phyloP scores from a whole-genome alignment of 1,284 basidiomycete genomes.

The Apiotrichum siamense region DNA sequence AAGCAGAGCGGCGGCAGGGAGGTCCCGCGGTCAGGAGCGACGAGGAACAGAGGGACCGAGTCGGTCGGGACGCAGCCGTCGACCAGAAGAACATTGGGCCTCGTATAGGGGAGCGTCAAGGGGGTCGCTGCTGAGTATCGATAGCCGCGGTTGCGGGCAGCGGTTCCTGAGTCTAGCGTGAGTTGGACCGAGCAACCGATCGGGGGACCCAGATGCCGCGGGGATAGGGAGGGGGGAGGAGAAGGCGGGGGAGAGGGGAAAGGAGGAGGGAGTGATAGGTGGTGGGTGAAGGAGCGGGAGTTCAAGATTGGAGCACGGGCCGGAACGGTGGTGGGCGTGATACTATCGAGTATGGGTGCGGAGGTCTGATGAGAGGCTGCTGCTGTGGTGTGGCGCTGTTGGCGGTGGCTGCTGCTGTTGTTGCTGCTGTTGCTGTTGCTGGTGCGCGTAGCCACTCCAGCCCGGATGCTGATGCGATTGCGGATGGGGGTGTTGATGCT shows the following conservation, averaged over 20 bases:
- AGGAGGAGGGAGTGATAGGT: neutral
- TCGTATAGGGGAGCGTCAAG: too few relatives aligned
- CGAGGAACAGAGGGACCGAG: too few relatives aligned
- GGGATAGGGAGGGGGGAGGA: neutral
- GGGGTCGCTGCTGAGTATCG: too few relatives aligned
- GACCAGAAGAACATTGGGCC: too few relatives aligned
- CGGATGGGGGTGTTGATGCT: neutral
- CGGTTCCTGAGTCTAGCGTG: too few relatives aligned
- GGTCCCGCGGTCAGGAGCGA: too few relatives aligned
- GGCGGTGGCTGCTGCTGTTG: neutral
- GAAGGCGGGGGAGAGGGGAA: neutral
- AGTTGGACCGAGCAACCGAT: too few relatives aligned
- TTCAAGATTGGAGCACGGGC: too few relatives aligned
- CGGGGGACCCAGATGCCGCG: neutral
- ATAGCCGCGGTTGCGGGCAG: too few relatives aligned
- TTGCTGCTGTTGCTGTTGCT: neutral
- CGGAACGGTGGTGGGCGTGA: neutral
- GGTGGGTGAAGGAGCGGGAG: neutral
- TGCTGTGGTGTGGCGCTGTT: neutral
- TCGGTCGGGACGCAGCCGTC: too few relatives aligned
- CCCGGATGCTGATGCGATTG: neutral
- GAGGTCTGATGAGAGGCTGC: neutral
- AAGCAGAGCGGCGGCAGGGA: too few relatives aligned
- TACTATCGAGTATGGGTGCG: neutral
- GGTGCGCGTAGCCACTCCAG: neutral